phyloP scores from a whole-genome alignment of 23 red algal genomes.

The Gracilaria caudata region DNA sequence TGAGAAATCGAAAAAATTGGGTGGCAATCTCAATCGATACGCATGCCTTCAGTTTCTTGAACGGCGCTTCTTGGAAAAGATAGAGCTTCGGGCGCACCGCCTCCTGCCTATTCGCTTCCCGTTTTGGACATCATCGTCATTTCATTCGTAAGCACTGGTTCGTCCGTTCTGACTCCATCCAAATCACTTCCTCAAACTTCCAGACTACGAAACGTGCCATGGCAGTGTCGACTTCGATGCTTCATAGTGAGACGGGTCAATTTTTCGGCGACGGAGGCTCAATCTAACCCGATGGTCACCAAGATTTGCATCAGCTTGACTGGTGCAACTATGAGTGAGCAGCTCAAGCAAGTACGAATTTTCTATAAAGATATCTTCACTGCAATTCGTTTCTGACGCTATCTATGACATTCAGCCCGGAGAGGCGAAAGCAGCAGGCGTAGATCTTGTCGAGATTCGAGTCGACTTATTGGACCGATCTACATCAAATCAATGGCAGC shows the following conservation, averaged over 20 bases:
- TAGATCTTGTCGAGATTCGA: conserved; percentile 87
- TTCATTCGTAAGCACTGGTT: not conserved
- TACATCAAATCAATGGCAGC: conserved; percentile 50
- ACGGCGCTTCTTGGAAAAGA: not conserved
- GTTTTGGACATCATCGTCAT: not conserved
- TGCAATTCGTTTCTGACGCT: not conserved
- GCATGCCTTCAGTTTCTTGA: not conserved
- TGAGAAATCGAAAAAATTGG: no score
- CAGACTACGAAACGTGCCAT: not conserved
- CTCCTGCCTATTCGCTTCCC: no score
- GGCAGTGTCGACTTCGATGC: not conserved
- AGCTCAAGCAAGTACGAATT: conserved; percentile 23
- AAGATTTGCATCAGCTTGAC: conserved; percentile 55
- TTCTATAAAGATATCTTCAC: not conserved
- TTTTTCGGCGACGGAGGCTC: not conserved
- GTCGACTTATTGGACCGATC: conserved; percentile 63
- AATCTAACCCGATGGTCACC: not conserved
- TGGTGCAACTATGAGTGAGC: conserved; percentile 28
- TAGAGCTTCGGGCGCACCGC: no score
- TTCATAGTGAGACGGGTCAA: not conserved
- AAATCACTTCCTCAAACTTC: not conserved
- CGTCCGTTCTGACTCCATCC: not conserved
- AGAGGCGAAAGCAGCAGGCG: conserved; percentile 61
- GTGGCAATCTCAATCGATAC: no score
- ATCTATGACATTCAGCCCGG: not conserved